Evolutionary conservation across 2,329 filamentous ascomycete species (phyloP).

Genomic region (Arthrobotrys sphaeroides): DNA sequence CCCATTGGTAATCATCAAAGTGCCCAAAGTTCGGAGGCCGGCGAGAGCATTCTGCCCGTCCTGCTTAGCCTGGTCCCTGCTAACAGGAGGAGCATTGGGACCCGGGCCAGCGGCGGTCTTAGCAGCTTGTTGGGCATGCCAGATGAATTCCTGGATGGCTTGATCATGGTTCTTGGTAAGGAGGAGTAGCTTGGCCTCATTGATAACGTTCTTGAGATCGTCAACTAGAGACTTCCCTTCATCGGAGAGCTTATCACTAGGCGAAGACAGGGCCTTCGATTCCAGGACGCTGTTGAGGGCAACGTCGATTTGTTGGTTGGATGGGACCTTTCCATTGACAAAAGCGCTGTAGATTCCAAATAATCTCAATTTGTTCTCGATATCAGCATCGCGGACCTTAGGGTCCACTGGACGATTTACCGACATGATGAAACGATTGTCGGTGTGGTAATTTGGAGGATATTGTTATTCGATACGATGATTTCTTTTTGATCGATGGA

Average conservation of each 20-base stretch:
- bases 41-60: slow-evolving; percentile 85
- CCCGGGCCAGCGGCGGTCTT: slow-evolving; percentile 65
- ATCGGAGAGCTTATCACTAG: slow-evolving; percentile 78
- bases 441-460: background rate
- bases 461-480: too few relatives aligned
- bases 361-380: slow-evolving; percentile 78
- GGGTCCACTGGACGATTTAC: slow-evolving; percentile 57
- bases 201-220: slow-evolving; percentile 81
- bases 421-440: slow-evolving; percentile 45
- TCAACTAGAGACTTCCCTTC: slow-evolving; percentile 82
- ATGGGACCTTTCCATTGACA: slow-evolving; percentile 59
- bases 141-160: slow-evolving; percentile 94
- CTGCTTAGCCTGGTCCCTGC: slow-evolving; percentile 79
- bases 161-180: slow-evolving; percentile 96
- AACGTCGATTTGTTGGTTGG: slow-evolving; percentile 92
- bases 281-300: slow-evolving; percentile 87
- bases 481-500: too few relatives aligned
- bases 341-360: slow-evolving; percentile 81
- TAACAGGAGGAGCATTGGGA: slow-evolving; percentile 70
- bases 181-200: slow-evolving; percentile 83
- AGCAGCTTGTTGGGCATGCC: slow-evolving; percentile 80
- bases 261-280: slow-evolving; percentile 73
- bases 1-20: slow-evolving; percentile 90
- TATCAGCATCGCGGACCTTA: slow-evolving; percentile 56
- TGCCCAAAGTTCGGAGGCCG: slow-evolving; percentile 86